Conservation (phyloP, 495 filamentous ascomycete genomes). For the Jackrogersella minutella region DNA sequence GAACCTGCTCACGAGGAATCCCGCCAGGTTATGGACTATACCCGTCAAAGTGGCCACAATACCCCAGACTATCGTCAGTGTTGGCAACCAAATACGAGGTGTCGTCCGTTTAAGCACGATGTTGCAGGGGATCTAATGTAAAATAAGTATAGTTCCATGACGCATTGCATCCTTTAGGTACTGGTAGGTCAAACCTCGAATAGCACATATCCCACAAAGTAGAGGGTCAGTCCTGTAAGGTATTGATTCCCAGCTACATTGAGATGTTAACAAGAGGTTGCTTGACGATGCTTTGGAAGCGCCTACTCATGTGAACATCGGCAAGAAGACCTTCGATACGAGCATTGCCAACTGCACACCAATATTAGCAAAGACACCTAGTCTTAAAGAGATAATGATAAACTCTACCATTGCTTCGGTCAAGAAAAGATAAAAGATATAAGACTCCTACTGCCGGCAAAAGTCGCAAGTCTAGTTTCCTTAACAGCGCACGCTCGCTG, state of each 20-base stretch:
- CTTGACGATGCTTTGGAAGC: slow-evolving; percentile 16
- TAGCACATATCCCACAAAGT: slow-evolving; percentile 79
- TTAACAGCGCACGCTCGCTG: slow-evolving; percentile 68
- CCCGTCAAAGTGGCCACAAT: slow-evolving; percentile 76
- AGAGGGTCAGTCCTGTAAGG: slow-evolving; percentile 73
- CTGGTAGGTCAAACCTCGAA: slow-evolving; percentile 59
- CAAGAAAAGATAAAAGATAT: slow-evolving; percentile 77
- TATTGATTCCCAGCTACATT: slow-evolving; percentile 70
- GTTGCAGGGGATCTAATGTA: slow-evolving; percentile 69
- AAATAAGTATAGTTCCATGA: not conserved
- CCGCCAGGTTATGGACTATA: slow-evolving; percentile 69
- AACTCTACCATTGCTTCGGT: slow-evolving; percentile 72
- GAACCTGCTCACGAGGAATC: slow-evolving; percentile 70
- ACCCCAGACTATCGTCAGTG: slow-evolving; percentile 57
- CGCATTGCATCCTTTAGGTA: not conserved
- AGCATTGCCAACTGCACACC: slow-evolving; percentile 53
- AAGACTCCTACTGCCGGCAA: slow-evolving; percentile 73
- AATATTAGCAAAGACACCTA: slow-evolving; percentile 8
- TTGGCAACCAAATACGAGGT: slow-evolving; percentile 65
- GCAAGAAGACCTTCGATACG: slow-evolving; percentile 67
- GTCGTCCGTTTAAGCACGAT: slow-evolving; percentile 76
- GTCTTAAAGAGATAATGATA: not conserved
- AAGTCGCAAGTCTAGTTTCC: slow-evolving; percentile 70
- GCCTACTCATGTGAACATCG: slow-evolving; percentile 67
- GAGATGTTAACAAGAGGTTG: not conserved